Percentiles rank a stretch among this genome's conserved stretches.
Evolutionary conservation across 306 rosid species (phyloP).

Genomic region (Sicyos edulis): DNA sequence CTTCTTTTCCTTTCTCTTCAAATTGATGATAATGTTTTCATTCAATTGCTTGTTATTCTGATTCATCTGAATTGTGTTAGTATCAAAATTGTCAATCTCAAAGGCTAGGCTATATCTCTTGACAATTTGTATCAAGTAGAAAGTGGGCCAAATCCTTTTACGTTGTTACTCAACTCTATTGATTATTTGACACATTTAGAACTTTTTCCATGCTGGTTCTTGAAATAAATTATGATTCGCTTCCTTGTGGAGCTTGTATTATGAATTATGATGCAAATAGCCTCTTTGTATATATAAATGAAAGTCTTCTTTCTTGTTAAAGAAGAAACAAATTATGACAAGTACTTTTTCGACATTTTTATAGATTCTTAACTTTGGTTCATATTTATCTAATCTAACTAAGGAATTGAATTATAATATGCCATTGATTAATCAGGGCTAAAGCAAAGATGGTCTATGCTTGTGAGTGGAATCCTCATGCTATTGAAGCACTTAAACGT

Average conservation of each 20-base stretch:
- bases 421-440: constrained; percentile 52
- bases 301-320: too few relatives aligned
- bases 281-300: too few relatives aligned
- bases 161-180: not conserved
- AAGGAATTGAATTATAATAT: not conserved
- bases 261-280: too few relatives aligned
- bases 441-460: constrained; percentile 76
- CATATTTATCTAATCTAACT: not conserved
- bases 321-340: not conserved
- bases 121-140: not conserved
- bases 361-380: not conserved
- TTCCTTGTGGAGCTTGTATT: too few relatives aligned
- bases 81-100: not conserved
- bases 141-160: not conserved
- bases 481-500: constrained; percentile 63
- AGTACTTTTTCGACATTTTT: not conserved
- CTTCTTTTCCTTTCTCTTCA: constrained; percentile 3
- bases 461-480: constrained; percentile 94
- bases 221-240: not conserved
- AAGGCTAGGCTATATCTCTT: not conserved
- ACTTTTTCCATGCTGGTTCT: not conserved
- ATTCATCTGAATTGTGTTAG: not conserved
- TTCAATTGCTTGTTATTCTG: constrained; percentile 1
- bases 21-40: not conserved
- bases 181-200: not conserved